Evolutionary conservation across 225 moss, liverwort and hornwort genomes (phyloP).

Genomic region (Bryum argenteum): DNA sequence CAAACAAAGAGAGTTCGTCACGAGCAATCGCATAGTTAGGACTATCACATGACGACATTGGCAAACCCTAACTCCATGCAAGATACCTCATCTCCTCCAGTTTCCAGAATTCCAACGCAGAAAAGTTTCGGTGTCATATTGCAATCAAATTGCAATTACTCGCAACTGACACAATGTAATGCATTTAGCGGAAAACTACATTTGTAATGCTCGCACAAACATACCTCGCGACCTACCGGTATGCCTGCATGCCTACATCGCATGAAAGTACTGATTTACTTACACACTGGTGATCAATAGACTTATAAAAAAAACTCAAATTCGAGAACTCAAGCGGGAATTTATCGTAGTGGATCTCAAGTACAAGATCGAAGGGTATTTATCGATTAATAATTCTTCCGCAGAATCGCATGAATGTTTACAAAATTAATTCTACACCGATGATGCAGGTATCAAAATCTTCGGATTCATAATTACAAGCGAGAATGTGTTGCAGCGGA

Average conservation of each 20-base stretch:
- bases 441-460: too few species aligned
- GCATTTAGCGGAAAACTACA: not conserved
- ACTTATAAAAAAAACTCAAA: too few species aligned
- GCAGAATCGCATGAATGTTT: too few species aligned
- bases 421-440: too few species aligned
- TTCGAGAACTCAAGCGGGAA: too few species aligned
- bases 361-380: too few species aligned
- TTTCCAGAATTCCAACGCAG: not conserved
- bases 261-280: not conserved
- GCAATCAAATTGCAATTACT: too few species aligned
- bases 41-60: constrained; percentile 40
- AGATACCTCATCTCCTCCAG: constrained; percentile 18
- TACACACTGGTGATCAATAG: too few species aligned
- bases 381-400: too few species aligned
- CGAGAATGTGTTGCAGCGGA: not conserved
- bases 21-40: constrained; percentile 14
- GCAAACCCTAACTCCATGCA: constrained; percentile 35
- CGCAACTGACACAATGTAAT: not conserved
- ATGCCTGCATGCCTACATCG: not conserved
- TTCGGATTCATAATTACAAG: not conserved
- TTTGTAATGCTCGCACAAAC: constrained; percentile 18
- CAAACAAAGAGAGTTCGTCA: constrained; percentile 39
- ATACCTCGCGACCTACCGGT: constrained; percentile 18
- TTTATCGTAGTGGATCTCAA: too few species aligned
- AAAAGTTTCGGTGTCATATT: not conserved